phyloP scores from a whole-genome alignment of 2,329 filamentous ascomycete species.

The Penicillium sclerotiorum region DNA sequence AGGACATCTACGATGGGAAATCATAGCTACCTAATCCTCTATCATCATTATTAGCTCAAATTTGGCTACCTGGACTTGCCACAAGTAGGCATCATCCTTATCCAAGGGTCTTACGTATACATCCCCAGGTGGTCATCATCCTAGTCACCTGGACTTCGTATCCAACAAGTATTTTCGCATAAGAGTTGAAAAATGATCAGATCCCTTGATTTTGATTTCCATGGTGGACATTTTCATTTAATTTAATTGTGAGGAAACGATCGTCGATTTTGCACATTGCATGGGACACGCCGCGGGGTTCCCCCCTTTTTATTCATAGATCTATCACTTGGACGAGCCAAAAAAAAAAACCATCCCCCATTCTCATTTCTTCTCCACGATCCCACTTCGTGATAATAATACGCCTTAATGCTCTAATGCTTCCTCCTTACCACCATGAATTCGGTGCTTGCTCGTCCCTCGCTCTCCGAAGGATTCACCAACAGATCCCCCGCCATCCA shows the following conservation, averaged over 20 bases:
- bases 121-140: background rate
- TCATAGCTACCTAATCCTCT: too few species aligned
- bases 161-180: too few species aligned
- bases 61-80: background rate
- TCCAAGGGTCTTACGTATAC: background rate
- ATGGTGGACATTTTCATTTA: too few species aligned
- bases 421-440: conserved; percentile 21
- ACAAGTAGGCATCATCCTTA: conserved; percentile 1
- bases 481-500: conserved; percentile 30
- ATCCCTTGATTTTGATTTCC: too few species aligned
- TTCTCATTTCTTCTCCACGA: too few species aligned
- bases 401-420: background rate
- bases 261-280: conserved; percentile 14
- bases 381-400: too few species aligned
- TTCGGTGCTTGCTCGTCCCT: conserved; percentile 25
- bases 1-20: too few species aligned
- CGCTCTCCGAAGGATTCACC: conserved; percentile 26
- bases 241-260: conserved; percentile 14
- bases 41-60: background rate
- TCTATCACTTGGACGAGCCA: too few species aligned
- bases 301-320: conserved; percentile 9
- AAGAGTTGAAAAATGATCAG: too few species aligned
- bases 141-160: too few species aligned
- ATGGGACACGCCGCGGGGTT: conserved; percentile 14
- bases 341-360: too few species aligned